These are phyloP conservation scores for Lotmaria passim DNA, from an alignment of 208 protist species.

Conservation along the genomic window DNA sequence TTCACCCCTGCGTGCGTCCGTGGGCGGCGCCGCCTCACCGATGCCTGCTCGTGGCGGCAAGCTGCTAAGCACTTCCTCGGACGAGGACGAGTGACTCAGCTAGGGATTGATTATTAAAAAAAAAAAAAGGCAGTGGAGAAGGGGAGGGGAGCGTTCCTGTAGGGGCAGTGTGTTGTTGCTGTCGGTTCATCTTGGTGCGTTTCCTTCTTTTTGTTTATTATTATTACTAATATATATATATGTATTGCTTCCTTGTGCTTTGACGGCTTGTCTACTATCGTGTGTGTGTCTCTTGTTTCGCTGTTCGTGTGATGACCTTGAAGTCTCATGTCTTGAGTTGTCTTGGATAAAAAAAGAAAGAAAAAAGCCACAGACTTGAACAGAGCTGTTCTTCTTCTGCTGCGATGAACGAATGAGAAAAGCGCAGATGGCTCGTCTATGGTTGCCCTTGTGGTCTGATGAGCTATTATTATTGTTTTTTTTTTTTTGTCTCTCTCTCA, in stretches of 20 bases:
- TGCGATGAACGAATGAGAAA: too few relatives aligned
- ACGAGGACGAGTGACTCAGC: slow-evolving; percentile 43
- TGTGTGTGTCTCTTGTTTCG: too few relatives aligned
- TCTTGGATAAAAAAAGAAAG: too few relatives aligned
- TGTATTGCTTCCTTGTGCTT: neutral
- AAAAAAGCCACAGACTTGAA: too few relatives aligned
- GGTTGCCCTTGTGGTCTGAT: too few relatives aligned
- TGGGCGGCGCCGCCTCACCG: neutral
- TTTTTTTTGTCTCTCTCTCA: too few relatives aligned
- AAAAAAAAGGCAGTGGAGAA: neutral
- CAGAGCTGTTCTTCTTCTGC: too few relatives aligned
- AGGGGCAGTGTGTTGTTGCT: neutral
- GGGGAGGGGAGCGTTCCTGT: neutral
- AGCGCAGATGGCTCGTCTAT: too few relatives aligned
- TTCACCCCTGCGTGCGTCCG: neutral
- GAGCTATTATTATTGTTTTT: too few relatives aligned
- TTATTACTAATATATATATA: neutral
- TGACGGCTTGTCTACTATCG: neutral
- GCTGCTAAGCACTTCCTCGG: slow-evolving; percentile 52
- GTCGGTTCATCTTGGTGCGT: neutral
- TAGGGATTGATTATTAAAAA: too few relatives aligned
- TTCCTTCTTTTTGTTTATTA: neutral
- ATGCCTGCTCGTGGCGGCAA: slow-evolving; percentile 38
- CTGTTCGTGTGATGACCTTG: too few relatives aligned
- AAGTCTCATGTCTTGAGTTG: too few relatives aligned